Conservation (phyloP, 2,329 filamentous ascomycete species). For the Salinomyces thailandicus region DNA sequence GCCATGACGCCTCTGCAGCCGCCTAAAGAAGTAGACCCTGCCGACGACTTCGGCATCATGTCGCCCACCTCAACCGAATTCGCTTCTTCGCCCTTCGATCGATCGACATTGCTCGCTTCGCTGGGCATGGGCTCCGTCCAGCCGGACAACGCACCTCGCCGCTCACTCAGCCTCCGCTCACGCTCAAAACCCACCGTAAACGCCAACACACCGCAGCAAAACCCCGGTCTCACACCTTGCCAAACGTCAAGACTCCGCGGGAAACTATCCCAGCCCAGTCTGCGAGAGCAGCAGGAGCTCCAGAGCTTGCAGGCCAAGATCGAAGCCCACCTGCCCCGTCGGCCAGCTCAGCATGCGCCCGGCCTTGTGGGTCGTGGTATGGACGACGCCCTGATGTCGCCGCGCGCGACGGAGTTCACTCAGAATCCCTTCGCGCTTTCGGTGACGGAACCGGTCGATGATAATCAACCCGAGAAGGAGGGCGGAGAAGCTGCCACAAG, state of each 20-base stretch:
- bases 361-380: constrained; percentile 1
- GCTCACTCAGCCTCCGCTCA: constrained; percentile 14
- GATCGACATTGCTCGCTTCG: constrained; percentile 25
- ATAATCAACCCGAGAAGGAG: constrained; percentile 11
- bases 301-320: constrained; percentile 24
- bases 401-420: constrained; percentile 62
- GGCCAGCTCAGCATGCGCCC: background rate
- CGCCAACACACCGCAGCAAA: constrained; percentile 1
- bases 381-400: constrained; percentile 54
- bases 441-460: constrained; percentile 16
- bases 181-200: constrained; percentile 4
- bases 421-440: constrained; percentile 50
- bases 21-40: constrained; percentile 22
- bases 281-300: constrained; percentile 25
- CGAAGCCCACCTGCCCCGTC: constrained; percentile 17
- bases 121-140: constrained; percentile 28
- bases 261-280: constrained; percentile 25
- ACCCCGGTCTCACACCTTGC: background rate
- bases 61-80: constrained; percentile 35
- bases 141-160: constrained; percentile 14
- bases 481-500: constrained; percentile 37
- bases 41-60: constrained; percentile 29
- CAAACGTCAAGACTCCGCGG: constrained; percentile 13
- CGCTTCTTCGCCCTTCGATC: constrained; percentile 24
- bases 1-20: constrained; percentile 26